These are phyloP conservation scores for Echeveria elegans DNA, from an alignment of 164 flowering plant genomes.

Conservation along the genomic window DNA sequence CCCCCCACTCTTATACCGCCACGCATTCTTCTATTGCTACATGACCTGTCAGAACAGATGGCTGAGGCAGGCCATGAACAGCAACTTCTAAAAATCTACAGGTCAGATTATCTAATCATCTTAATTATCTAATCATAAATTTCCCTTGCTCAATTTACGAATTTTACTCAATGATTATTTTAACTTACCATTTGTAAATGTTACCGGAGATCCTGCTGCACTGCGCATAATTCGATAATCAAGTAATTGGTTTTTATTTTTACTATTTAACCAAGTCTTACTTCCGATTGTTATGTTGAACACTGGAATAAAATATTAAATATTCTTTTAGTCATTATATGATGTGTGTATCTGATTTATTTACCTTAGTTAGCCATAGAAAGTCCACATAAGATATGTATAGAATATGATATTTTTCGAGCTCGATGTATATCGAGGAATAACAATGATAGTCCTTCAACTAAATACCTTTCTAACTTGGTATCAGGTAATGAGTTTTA, in stretches of 20 bases:
- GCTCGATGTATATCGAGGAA: too few species aligned
- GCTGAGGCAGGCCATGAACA: conserved; percentile 71
- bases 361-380: too few species aligned
- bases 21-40: conserved; percentile 74
- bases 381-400: too few species aligned
- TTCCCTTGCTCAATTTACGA: background rate
- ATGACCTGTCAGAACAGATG: conserved; percentile 81
- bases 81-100: conserved; percentile 47
- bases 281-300: too few species aligned
- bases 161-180: background rate
- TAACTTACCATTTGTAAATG: background rate
- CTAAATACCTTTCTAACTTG: too few species aligned
- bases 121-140: background rate
- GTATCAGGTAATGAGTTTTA: background rate
- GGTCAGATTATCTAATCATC: background rate
- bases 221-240: background rate
- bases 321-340: too few species aligned
- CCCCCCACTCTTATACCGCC: conserved; percentile 87
- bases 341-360: too few species aligned
- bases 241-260: too few species aligned
- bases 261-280: too few species aligned
- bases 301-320: too few species aligned
- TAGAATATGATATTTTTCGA: too few species aligned
- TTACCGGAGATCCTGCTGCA: background rate
- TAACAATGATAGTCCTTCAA: too few species aligned